Base-by-base conservation (phyloP, 2,329 filamentous ascomycete species). In the Colletotrichum sp. region DNA sequence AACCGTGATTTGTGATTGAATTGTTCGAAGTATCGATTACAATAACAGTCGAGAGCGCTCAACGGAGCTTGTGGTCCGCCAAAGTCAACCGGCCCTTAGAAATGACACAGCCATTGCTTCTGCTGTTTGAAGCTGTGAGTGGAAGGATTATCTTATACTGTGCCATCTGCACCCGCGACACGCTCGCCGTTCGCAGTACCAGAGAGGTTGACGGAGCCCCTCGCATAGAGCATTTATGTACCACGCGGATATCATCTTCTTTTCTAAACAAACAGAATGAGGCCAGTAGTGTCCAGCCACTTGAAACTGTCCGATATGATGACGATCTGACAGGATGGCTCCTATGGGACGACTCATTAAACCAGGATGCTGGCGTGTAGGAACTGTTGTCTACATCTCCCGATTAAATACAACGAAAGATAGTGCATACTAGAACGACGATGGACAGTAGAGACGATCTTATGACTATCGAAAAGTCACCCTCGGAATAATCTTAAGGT, bases 381-480 rank as follows among this genome's bases (percentile, higher is more conserved):
- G 43, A 7, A 48, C 4, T 13, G 43, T 48, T n/a, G 10, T 48
- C n/a, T 2, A 48, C n/a, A 13, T 2, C 43, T 48, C 43, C n/a
- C n/a, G 43, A 12, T 9, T 48, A 13, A 21, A 48, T 0, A 2
- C 10, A 21, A 52, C 3, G n/a, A 1, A 52, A 52, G 1, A 2
- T 2, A 21, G n/a, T 13, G 43, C 1, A 21, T 21, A 6, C 1
- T 13, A 52, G 10, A 21, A 52, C 12, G 10, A 3, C n/a, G 2
- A n/a, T 48, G 18, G 8, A 21, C 1, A 52, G n/a, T n/a, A 52
- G 43, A 13, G n/a, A 48, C 5, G 18, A 12, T 48, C 43, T 21
- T 13, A 7, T 1, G n/a, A 21, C 5, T 48, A 7, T n/a, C 6
- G 4, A 3, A 0, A 21, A n/a, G 18, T 48, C 1, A 7, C 10